A percentile compares a stretch with the other conserved stretches of the same genome.
phyloP scores from a whole-genome alignment of 2,329 filamentous ascomycete species.

The Didymella pinodella region DNA sequence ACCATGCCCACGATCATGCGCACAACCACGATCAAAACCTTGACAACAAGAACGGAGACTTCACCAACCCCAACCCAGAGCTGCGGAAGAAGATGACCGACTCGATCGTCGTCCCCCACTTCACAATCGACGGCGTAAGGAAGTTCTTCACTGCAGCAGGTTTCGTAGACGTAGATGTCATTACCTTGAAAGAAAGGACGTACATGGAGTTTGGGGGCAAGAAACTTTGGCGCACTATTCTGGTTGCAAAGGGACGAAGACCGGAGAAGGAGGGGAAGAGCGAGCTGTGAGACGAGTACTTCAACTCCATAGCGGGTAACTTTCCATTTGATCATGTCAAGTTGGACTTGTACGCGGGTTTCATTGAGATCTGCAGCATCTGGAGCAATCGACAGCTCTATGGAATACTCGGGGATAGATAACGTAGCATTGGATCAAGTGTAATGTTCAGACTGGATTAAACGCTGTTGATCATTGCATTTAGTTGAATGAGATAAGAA shows the following conservation, averaged over 20 bases:
- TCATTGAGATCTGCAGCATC: neutral
- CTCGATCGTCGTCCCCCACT: conserved; percentile 72
- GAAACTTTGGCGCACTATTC: conserved; percentile 55
- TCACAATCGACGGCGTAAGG: conserved; percentile 66
- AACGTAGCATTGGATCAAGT: neutral
- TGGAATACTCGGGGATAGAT: neutral
- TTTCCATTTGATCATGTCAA: neutral
- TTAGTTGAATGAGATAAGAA: no score
- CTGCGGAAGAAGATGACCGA: conserved; percentile 49
- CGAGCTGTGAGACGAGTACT: conserved; percentile 27
- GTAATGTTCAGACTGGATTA: no score
- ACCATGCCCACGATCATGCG: conserved; percentile 16
- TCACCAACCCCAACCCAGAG: conserved; percentile 17
- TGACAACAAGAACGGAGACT: conserved; percentile 20
- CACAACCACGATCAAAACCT: conserved; percentile 11
- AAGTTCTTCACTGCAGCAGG: conserved; percentile 71
- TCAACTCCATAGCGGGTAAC: neutral
- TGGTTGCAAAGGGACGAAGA: conserved; percentile 62
- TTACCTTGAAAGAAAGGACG: conserved; percentile 61
- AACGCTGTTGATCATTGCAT: neutral
- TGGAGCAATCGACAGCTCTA: neutral
- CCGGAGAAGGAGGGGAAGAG: conserved; percentile 37
- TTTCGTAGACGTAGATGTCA: conserved; percentile 63
- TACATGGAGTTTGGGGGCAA: conserved; percentile 53
- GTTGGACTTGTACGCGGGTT: neutral